Evolutionary conservation across 2,329 filamentous ascomycete species (phyloP).

Genomic region (Pseudogymnoascus sp.): DNA sequence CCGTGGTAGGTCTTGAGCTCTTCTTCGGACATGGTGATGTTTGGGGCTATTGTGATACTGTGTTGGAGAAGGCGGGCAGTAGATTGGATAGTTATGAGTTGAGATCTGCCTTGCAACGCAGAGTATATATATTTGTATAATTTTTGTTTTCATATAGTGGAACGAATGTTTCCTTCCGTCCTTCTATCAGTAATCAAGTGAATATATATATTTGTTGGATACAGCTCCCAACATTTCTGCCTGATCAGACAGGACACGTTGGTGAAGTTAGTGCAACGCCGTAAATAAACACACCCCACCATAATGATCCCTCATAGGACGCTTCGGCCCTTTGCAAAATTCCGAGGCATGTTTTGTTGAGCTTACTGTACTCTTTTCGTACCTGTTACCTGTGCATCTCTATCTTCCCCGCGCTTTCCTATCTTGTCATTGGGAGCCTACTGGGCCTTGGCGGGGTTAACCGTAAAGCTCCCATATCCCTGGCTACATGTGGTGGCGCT

Average conservation of each 20-base stretch:
- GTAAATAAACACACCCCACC: not conserved
- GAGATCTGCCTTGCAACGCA: not conserved
- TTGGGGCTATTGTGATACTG: not conserved
- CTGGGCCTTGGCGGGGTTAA: not conserved
- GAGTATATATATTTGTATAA: not conserved
- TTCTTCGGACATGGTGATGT: not conserved
- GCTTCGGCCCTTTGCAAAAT: not conserved
- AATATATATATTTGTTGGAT: not conserved
- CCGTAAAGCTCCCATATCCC: not conserved
- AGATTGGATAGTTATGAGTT: not conserved
- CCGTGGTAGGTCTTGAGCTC: conserved; percentile 2
- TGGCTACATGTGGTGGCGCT: not conserved
- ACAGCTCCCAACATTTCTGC: not conserved
- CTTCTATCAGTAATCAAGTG: not conserved
- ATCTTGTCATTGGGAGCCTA: not conserved
- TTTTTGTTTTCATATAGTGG: not conserved
- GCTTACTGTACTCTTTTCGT: not conserved
- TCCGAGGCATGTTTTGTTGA: not conserved
- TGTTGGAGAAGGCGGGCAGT: not conserved
- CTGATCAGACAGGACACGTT: not conserved
- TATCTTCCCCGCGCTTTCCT: not conserved
- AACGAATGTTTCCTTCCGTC: not conserved
- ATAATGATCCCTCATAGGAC: not conserved
- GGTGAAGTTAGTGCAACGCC: not conserved
- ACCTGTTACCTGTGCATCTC: not conserved